phyloP scores from a whole-genome alignment of 2,329 filamentous ascomycete genomes.

The Fusarium fujikuroi region DNA sequence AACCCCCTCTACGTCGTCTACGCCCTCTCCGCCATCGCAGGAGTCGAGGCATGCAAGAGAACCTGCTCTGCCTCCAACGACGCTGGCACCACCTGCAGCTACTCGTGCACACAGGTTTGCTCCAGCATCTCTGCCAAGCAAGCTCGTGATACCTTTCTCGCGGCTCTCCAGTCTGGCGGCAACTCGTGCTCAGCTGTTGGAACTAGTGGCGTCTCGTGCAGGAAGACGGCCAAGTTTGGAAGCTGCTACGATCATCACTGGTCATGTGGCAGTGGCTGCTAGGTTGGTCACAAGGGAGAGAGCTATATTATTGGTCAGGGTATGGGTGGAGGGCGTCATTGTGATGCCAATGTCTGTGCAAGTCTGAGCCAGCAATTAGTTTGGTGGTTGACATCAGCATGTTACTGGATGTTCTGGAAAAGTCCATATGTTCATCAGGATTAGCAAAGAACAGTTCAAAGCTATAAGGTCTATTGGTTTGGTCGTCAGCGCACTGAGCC shows the following conservation, averaged over 20 bases:
- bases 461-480: rapidly evolving
- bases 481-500: rapidly evolving
- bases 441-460: rapidly evolving
- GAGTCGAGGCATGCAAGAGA: constrained; percentile 5
- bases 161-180: background rate
- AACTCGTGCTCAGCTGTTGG: constrained; percentile 6
- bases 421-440: too few species aligned
- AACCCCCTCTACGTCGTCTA: background rate
- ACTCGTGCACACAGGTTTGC: background rate
- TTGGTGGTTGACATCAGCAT: too few species aligned
- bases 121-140: background rate
- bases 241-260: constrained; percentile 15
- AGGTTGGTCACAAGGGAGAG: rapidly evolving
- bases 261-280: background rate
- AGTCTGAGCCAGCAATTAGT: too few species aligned
- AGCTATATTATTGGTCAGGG: rapidly evolving
- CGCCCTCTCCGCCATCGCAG: background rate
- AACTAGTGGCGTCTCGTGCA: constrained; percentile 1
- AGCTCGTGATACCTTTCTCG: constrained; percentile 8
- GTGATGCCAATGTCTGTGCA: rapidly evolving
- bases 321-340: too few species aligned
- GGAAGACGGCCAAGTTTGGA: background rate
- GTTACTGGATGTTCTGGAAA: too few species aligned
- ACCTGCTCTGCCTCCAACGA: background rate
- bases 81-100: background rate